These are phyloP conservation scores for Populus hybrid DNA, from an alignment of 441 rosid genomes.

Conservation along the genomic window DNA sequence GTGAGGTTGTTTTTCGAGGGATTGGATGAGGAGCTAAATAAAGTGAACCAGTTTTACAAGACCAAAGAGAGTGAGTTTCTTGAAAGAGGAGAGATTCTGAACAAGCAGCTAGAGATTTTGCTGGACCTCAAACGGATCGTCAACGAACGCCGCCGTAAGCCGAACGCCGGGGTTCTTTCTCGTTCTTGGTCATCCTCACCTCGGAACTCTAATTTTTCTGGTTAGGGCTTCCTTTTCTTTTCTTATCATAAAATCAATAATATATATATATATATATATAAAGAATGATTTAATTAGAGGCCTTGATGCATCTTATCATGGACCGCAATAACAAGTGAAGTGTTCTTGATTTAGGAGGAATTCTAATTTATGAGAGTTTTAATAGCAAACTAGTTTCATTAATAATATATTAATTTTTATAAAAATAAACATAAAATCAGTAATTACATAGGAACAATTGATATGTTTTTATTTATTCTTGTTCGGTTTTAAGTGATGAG, in stretches of 20 bases:
- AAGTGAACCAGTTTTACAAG: conserved; percentile 83
- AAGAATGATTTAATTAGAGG: not conserved
- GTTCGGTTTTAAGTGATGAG: not conserved
- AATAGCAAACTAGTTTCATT: no score
- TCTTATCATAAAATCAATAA: not conserved
- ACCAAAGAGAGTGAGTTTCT: conserved; percentile 69
- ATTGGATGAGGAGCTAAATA: conserved; percentile 71
- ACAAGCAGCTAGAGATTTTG: conserved; percentile 69
- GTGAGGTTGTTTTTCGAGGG: conserved; percentile 63
- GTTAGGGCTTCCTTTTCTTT: conserved; percentile 25
- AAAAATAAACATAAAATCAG: not conserved
- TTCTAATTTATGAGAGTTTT: no score
- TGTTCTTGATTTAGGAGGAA: no score
- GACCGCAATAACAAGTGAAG: no score
- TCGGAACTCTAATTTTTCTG: conserved; percentile 58
- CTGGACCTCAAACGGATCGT: conserved; percentile 60
- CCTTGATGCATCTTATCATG: no score
- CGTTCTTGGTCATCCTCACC: conserved; percentile 52
- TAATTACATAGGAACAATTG: not conserved
- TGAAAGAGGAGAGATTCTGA: conserved; percentile 70
- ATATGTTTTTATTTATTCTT: no score
- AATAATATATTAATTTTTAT: no score
- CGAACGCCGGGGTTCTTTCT: conserved; percentile 23
- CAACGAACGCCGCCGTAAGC: conserved; percentile 42
- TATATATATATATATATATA: not conserved